Base-by-base conservation (phyloP, 2,329 filamentous ascomycete genomes). In the Zasmidium citrigriseum region DNA sequence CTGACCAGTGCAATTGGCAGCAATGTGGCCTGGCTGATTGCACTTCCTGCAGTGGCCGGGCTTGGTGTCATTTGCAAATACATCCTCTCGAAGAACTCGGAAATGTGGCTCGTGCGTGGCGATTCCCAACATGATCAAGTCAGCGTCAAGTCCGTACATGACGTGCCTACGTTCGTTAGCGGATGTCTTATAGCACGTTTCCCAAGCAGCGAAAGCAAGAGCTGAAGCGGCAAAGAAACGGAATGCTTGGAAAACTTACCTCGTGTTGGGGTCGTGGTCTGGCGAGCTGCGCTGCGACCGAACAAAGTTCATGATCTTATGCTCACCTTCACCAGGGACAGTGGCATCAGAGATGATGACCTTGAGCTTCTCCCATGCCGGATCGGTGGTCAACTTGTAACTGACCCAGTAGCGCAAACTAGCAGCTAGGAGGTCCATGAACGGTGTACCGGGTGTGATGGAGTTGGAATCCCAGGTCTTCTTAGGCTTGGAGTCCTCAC, bases 241-340 rank as follows among this genome's bases (percentile, higher is more conserved):
- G 38, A 24, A 27, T 49, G 34, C 29, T 54, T n/a, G 55, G 25
- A 25, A 18, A 46, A 59, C 63, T 67, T 65, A 67, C 66, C 66
- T 68, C 27, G 95, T 98, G 74, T 99, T 98, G 22, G 95, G 95
- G 70, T 99, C 89, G 75, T 99, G 92, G 64, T 96, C 89, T 4
- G 93, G 89, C 54, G 91, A 95, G 51, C 89, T 86, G 69, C 95
- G 87, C 76, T 99, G 96, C 38, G 93, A 96, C 69, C 95, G 88
- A 65, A 99, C 86, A 74, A 98, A 99, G 67, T 95, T 88, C 95
- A 99, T 99, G 72, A 99, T 98, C 77, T 99, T 99, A 76, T 99
- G 95, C 78, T 99, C 95, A 73, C 95, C 95, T 78, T 99, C 95
- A 72, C 95, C 95, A 55, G 95, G 95, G 41, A 99, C 93, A 44